Base-by-base conservation (phyloP, 1,139 yeast genomes). In the Yamadazyma blattariae region DNA sequence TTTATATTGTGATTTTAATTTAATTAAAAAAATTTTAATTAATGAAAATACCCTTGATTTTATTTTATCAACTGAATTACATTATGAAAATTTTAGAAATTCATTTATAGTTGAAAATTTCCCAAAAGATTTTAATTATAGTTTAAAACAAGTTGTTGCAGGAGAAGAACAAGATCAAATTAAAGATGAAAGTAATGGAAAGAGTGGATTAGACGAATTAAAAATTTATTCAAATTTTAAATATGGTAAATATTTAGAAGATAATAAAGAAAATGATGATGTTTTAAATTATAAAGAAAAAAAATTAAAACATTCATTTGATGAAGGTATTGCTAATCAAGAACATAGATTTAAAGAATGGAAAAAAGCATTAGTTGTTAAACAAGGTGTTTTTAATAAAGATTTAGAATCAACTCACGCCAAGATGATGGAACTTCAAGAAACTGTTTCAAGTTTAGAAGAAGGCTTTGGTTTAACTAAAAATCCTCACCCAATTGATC, bases 261-360 rank as follows among this genome's bases (percentile, higher is more conserved):
- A 25, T 10, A 32, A 3, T 17, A 20, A 27, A 15, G 25, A 10
- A 4, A 23, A 28, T 8, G 73, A 74, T 47, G 78, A 81, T 8
- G 61, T 72, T 13, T 74, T 63, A 42, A 51, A 71, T 20, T 71
- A 69, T 32, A 63, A 65, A 41, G 76, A 48, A 55, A 61, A 40
- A 54, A 64, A 33, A 57, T 39, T 74, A 42, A 73, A 73, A 46
- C 64, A 59, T 40, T 66, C 61, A 40, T 74, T 77, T 46, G 67
- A 71, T n/a, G 68, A 64, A 15, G 59, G 72, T 21, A 72, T 80
- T 27, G 52, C 57, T 19, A 48, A 57, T 21, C 86, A 84, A 52
- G 88, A 83, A 46, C 64, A 58, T 37, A 71, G 77, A 44, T 83
- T 85, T 50, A 75, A 74, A 48, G 77, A 74, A 28, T 84, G 92